Evolutionary conservation across 2,329 filamentous ascomycete genomes (phyloP), one percentile per base, ranked within the genome.

Genomic region (Grosmannia huntii): DNA sequence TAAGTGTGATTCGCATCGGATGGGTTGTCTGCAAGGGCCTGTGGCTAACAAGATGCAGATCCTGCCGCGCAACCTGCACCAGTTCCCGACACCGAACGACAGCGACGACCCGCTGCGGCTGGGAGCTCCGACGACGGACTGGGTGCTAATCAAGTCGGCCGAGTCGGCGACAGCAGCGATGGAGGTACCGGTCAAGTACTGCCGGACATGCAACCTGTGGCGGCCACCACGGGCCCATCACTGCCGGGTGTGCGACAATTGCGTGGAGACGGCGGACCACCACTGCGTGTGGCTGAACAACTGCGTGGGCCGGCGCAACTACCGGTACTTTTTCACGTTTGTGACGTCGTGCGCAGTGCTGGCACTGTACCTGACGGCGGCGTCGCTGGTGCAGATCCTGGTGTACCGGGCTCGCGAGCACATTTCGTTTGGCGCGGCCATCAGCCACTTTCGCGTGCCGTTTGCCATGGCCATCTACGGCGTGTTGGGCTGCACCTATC

Each of bases 211-310:
- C 76, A 90, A 90, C 67, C 91, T 99, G 64, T 99, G 94, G 94
- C 87, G 94, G 2, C 94, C 94, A 41, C 91, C 92, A 31, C 88
- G 94, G 60, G 90, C 90, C 60, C 95, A 99, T 68, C 94, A 99
- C 73, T 99, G 94, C 72, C 88, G 94, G 59, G 81, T 96, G 31
- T 99, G 94, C 73, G 92, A 99, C 72, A 96, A 95, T 70, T 99
- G 94, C 70, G 83, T 99, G 60, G 94, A 99, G 71, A 96, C 90
- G 0, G 90, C 96, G 64, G 94, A 99, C 68, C 94, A 99, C 68
- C 94, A 99, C 72, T 99, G 94, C 67, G 91, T 97, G 19, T 99
- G 94, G 94, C 82, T 99, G 62, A 99, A 99, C 74, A 99, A 99
- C 70, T 99, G 94, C 64, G 87, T 99, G 55, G 94, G 94, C 50